phyloP scores from a whole-genome alignment of 805 yeast species.

The Ogataea philodendri region DNA sequence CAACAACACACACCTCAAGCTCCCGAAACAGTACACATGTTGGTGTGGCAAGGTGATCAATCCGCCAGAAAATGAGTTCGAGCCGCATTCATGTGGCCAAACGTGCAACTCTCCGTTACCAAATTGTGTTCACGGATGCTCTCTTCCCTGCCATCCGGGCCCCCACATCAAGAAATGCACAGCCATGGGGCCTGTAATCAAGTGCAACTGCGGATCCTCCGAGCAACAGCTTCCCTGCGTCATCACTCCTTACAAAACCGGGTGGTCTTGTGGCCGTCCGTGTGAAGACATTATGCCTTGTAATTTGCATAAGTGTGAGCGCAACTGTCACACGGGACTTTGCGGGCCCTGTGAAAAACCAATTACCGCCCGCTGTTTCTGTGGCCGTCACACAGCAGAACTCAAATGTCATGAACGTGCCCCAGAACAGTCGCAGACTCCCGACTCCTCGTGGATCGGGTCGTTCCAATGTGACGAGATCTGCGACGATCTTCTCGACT shows the following conservation, averaged over 20 bases:
- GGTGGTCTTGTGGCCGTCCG: constrained; percentile 63
- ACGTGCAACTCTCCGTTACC: constrained; percentile 59
- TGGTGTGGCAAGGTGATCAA: constrained; percentile 85
- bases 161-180: constrained; percentile 76
- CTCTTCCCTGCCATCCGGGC: constrained; percentile 83
- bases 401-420: constrained; percentile 45
- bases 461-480: constrained; percentile 44
- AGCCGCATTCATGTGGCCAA: constrained; percentile 89
- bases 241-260: constrained; percentile 61
- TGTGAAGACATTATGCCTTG: constrained; percentile 70
- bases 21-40: constrained; percentile 63
- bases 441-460: constrained; percentile 45
- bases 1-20: constrained; percentile 45
- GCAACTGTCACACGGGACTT: constrained; percentile 72
- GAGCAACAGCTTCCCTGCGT: constrained; percentile 68
- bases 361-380: constrained; percentile 60
- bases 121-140: constrained; percentile 71
- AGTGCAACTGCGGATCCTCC: constrained; percentile 73
- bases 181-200: constrained; percentile 68
- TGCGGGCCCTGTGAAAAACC: constrained; percentile 69
- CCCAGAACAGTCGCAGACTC: constrained; percentile 35
- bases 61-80: constrained; percentile 55
- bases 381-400: constrained; percentile 55
- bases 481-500: constrained; percentile 53
- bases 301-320: constrained; percentile 63